Evolutionary conservation across 1,284 basidiomycete species (phyloP), one percentile per base, ranked within the genome.

Genomic region (Ganoderma sp.): DNA sequence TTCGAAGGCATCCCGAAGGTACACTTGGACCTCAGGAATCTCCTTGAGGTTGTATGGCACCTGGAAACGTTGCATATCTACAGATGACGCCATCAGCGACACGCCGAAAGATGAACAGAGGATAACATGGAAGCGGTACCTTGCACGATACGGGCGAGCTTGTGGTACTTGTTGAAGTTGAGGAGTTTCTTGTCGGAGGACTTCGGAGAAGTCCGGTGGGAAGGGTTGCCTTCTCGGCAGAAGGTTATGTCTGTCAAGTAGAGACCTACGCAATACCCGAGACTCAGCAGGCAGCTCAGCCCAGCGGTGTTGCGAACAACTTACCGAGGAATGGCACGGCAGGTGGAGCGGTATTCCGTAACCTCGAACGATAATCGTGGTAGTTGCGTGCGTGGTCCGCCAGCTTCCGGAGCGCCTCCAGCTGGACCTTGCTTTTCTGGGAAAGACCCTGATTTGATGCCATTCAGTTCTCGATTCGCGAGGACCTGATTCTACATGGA

Each of bases 111-210:
- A 10, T 3, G n/a, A 25, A 64, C n/a, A 50, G 17, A 56, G 42
- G 56, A 63, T 22, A 14, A 48, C 59, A 8, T 12, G 34, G 17
- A 69, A 63, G 64, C 73, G 80, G 64, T 71, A 90, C 93, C 96
- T 83, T 93, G 89, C 39, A 97, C 88, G 73, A 97, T 97, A 73
- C 91, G 87, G 25, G 94, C 93, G 66, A 98, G 87, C 79, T 96
- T 96, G 78, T 93, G 90, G 75, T 93, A 98, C 82, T 95, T 97
- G 82, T 97, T 97, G 79, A 98, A 97, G 81, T 99, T 99, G 78
- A 99, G 86, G 61, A 99, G 81, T 77, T 91, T 93, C 79, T 95
- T 91, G 62, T 88, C 87, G 2, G 91, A 84, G 65, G 90, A 90
- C 68, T 88, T 79, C 1, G 93, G 93, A 14, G 95, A 93, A n/a